Evolutionary conservation across 2,329 filamentous ascomycete species (phyloP), one percentile per base, ranked within the genome.

Genomic region (Fusarium duplospermum): DNA sequence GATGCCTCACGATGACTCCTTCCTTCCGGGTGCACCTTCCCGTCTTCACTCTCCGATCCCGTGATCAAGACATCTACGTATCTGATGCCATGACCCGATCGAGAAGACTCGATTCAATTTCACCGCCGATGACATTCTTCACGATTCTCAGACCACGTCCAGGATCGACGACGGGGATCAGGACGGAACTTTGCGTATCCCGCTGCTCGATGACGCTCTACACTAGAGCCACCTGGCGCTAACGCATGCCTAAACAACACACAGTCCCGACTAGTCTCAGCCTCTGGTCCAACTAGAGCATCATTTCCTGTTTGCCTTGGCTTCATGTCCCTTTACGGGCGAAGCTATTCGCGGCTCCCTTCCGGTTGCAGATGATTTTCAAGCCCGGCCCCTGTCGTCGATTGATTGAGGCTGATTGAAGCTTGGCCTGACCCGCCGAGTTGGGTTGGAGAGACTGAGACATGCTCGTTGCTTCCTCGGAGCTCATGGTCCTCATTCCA

Each of bases 131-230:
- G 57, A 74, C 47, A 16, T 16, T 35, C 36, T 10, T 29, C 36
- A 29, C 27, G 33, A 64, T 56, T 59, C 38, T 33, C 27, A 62
- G 52, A 67, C 64, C 47, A 57, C 13, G 22, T 9, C 18, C 16
- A n/a, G 42, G 72, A 74, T 74, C 72, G 69, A 75, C 72, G n/a
- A 62, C 33, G 57, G 47, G 68, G 71, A 72, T 74, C 61, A 71
- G n/a, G 14, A 33, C 31, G 68, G 68, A 69, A 64, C 33, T 66
- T 74, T 74, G 61, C 71, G 64, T 59, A 16, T 47, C 47, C 62
- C 31, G 35, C 45, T 31, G 29, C 27, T 70, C 65, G 36, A 74
- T 74, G 72, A 74, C 72, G 72, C 69, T 35, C 18, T 52, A 10
- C 22, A 70, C 52, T 31, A 14, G 38, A 63, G 64, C 68, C 47